A percentile compares a stretch with the other conserved stretches of the same genome.
Evolutionary conservation across 129 eudicot genomes (phyloP).

Genomic region (Flaveria linearis): DNA sequence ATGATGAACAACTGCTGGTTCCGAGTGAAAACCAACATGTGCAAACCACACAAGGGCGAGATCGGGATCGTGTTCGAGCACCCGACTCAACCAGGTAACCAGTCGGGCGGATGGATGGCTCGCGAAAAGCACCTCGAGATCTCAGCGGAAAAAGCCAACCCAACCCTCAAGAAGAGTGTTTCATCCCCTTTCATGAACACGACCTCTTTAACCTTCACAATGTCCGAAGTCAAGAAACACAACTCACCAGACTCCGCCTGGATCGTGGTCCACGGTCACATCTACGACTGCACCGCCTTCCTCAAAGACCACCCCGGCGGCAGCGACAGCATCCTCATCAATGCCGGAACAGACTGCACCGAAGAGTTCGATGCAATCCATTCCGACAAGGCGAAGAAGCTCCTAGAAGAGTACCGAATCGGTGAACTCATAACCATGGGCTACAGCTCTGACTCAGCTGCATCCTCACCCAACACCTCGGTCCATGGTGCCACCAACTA

Average conservation of each 20-base stretch:
- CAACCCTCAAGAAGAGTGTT: conserved; percentile 61
- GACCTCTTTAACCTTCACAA: conserved; percentile 45
- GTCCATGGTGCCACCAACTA: conserved; percentile 65
- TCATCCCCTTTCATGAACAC: conserved; percentile 94
- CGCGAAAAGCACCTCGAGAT: conserved; percentile 66
- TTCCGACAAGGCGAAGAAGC: conserved; percentile 81
- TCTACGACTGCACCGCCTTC: conserved; percentile 81
- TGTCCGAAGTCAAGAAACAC: conserved; percentile 78
- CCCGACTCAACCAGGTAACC: conserved; percentile 96
- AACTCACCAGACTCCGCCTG: conserved; percentile 82
- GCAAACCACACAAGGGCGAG: conserved; percentile 94
- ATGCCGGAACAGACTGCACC: conserved; percentile 93
- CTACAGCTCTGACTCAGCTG: conserved; percentile 51
- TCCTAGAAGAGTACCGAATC: conserved; percentile 67
- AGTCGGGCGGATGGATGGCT: conserved; percentile 98
- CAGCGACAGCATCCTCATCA: conserved; percentile 83
- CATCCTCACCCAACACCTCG: conserved; percentile 70
- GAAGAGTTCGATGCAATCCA: conserved; percentile 97
- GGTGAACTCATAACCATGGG: conserved; percentile 78
- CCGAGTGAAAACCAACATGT: conserved; percentile 81
- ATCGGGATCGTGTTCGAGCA: conserved; percentile 94
- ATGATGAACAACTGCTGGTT: conserved; percentile 99
- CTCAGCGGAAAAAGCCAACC: conserved; percentile 42
- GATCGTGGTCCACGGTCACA: conserved; percentile 96
- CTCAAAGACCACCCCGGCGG: conserved; percentile 96